Base-by-base conservation (phyloP, 164 flowering plant genomes). In the Saururus chinensis region DNA sequence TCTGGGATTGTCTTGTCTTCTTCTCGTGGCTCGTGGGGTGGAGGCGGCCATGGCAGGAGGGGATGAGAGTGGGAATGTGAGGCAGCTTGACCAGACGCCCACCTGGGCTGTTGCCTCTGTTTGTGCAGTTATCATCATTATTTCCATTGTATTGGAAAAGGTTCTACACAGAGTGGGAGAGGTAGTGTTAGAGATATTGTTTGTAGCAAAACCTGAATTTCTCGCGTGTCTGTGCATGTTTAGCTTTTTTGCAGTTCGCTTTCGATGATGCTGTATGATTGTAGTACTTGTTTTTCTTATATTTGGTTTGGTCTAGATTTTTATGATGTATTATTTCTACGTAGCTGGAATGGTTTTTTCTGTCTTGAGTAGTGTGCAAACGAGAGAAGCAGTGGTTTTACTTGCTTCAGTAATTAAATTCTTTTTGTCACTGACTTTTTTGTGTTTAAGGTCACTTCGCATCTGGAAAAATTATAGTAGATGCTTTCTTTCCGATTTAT, bases 31-130 rank as follows among this genome's bases (percentile, higher is more conserved):
- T 8, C 11, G 49, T n/a, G 37, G 37, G 37, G 37, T 7, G 57
- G 26, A 8, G 25, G 23, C 19, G 20, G 37, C 40, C 42, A 86
- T 83, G 88, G 79, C 68, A 25, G 86, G 76, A 14, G 84, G 68
- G 13, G 73, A 61, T 1, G 4, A 0, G 11, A 68, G 58, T 51
- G 73, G 55, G 9, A 62, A 37, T 4, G 26, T 24, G 9, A 82
- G 89, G 67, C 70, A 77, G 73, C 86, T 89, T 4, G 83, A 80
- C 70, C 83, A 80, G 67, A 89, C 96, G 19, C 85, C 96, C 4
- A 85, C 97, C 57, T 89, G 97, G 95, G 92, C 97, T 5, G 97
- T 89, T 5, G 85, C 92, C 14, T 64, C 66, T 19, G 83, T 89
- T 49, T 84, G 86, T 72, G 80, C 88, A 17, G 77, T 77, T 19